Evolutionary conservation across 441 rosid genomes (phyloP).

Genomic region (Bocquillonia castaneifolia): DNA sequence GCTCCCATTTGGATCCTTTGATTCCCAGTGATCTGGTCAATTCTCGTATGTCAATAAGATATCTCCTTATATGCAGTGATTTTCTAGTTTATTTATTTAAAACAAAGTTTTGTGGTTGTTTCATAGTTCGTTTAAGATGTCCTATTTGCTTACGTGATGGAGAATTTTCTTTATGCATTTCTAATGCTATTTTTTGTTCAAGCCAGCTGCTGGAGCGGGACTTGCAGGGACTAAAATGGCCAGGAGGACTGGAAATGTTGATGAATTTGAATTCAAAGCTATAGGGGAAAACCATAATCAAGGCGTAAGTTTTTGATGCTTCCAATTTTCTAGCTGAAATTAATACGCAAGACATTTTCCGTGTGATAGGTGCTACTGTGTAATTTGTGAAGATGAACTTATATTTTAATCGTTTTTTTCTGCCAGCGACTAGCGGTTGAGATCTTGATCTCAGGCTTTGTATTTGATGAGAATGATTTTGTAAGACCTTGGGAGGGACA

Average conservation of each 20-base stretch:
- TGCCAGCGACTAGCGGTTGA: slow-evolving; percentile 83
- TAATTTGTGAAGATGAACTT: slow-evolving; percentile 2
- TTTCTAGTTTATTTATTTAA: not conserved
- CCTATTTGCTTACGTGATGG: not conserved
- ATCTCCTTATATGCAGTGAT: not conserved
- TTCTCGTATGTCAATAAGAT: not conserved
- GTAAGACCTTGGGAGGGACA: slow-evolving; percentile 84
- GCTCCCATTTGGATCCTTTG: not conserved
- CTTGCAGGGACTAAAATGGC: slow-evolving; percentile 96
- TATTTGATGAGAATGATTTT: slow-evolving; percentile 64
- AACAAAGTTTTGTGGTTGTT: not conserved
- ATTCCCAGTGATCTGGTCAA: not conserved
- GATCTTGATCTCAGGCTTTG: slow-evolving; percentile 72
- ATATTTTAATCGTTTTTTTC: slow-evolving; percentile 12
- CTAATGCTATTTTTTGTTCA: slow-evolving; percentile 13
- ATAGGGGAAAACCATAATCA: slow-evolving; percentile 73
- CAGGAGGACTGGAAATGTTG: slow-evolving; percentile 74
- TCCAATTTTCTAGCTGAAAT: not conserved
- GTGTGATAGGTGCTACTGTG: not conserved
- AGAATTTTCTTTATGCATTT: slow-evolving; percentile 6
- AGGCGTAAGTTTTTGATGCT: slow-evolving; percentile 57
- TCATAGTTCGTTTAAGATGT: not conserved
- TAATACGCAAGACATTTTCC: not conserved
- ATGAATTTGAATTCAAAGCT: slow-evolving; percentile 79
- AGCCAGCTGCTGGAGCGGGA: slow-evolving; percentile 97